These are phyloP conservation scores for Exutisphaerella laricina DNA, from an alignment of 2,329 filamentous ascomycete species.

Conservation along the genomic window DNA sequence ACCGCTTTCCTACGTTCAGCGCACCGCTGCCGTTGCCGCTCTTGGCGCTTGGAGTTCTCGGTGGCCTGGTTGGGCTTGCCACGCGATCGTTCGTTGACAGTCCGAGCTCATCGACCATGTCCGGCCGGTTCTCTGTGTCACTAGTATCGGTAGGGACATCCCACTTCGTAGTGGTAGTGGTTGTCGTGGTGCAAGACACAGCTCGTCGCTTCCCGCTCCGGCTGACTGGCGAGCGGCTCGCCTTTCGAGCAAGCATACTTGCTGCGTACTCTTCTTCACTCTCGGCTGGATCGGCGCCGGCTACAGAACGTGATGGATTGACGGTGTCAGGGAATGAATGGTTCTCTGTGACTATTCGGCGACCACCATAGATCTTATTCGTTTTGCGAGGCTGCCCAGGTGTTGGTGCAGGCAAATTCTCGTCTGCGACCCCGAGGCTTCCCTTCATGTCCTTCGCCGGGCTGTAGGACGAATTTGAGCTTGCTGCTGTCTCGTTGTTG, in stretches of 20 bases:
- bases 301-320: constrained; percentile 55
- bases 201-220: constrained; percentile 61
- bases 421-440: constrained; percentile 67
- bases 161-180: constrained; percentile 52
- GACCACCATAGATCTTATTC: constrained; percentile 69
- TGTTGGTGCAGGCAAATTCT: constrained; percentile 89
- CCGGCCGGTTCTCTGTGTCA: constrained; percentile 41
- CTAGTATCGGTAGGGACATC: constrained; percentile 41
- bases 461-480: constrained; percentile 19
- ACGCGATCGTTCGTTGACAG: constrained; percentile 22
- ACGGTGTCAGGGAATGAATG: constrained; percentile 54
- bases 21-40: constrained; percentile 40
- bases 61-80: constrained; percentile 29
- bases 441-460: constrained; percentile 26
- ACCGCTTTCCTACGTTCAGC: constrained; percentile 44
- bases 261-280: constrained; percentile 82
- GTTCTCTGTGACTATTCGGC: constrained; percentile 42
- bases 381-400: constrained; percentile 93
- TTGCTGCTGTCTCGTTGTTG: constrained; percentile 61
- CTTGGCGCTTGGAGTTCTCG: constrained; percentile 42
- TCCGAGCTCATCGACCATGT: constrained; percentile 23
- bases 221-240: constrained; percentile 53
- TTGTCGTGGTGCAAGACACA: constrained; percentile 68
- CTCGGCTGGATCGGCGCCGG: constrained; percentile 56
- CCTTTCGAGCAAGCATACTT: constrained; percentile 64